Base-by-base conservation (phyloP, 192 early-diverging fungal genomes). In the Coemansia sp. region DNA sequence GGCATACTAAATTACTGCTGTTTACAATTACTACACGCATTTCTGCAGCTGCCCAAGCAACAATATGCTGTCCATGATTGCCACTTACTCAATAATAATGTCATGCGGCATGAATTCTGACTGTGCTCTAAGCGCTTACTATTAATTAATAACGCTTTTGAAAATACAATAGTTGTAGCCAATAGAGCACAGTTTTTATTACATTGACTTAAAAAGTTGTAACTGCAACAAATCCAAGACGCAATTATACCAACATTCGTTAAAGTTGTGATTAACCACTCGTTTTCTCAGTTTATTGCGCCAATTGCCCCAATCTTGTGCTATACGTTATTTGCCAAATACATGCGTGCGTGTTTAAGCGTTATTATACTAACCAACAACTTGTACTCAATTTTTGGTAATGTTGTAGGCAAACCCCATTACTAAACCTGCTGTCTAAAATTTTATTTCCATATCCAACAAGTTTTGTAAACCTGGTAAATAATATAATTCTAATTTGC, bases 161-260 rank as follows among this genome's bases (percentile, higher is more conserved):
- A 4, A n/a, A 68, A 77, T 44, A 69, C 71, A n/a, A 50, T 52
- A 27, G 46, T 25, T 1, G 53, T 77, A 21, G 64, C 66, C 31
- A 52, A 67, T 14, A 77, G 70, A 68, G 74, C 70, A 0, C 47
- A 22, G 11, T 67, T 60, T 47, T 16, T 77, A 48, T 68, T 68
- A 11, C 63, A 60, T 9, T 46, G 68, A 4, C 48, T 77, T 14
- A 56, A 62, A 12, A 7, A 19, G 3, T n/a, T 7, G 0, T 59
- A 67, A 46, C 53, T 77, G 14, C 27, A 30, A 21, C 28, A 35
- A 2, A 60, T 77, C 9, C 54, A 68, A 28, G 64, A 71, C 19
- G 16, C 38, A 31, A 38, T 77, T 4, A 23, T 77, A 2, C 74
- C 74, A 1, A 55, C 52, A 0, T 56, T 68, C 3, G 56, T 77